phyloP scores from a whole-genome alignment of 352 stramenopile species.

The Phytophthora tentaculata region DNA sequence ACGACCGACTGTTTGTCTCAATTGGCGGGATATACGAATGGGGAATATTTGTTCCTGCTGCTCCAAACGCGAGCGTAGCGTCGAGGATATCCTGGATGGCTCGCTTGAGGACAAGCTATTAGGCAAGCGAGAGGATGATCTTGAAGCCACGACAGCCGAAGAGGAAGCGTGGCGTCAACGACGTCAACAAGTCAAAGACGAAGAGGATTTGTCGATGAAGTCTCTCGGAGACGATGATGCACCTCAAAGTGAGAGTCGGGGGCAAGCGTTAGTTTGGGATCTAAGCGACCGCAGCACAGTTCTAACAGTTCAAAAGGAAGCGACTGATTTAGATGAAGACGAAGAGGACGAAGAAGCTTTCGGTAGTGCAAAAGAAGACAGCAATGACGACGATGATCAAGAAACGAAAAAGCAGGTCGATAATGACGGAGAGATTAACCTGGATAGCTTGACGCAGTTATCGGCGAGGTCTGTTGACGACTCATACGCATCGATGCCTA shows the following conservation, averaged over 20 bases:
- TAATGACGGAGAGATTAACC: constrained; percentile 3
- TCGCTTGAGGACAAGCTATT: constrained; percentile 67
- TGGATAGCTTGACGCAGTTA: constrained; percentile 23
- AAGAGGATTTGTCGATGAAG: constrained; percentile 30
- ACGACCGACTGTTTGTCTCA: background rate
- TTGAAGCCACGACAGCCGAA: constrained; percentile 31
- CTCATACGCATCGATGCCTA: constrained; percentile 38
- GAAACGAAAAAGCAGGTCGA: constrained; percentile 15
- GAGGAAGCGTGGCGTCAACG: constrained; percentile 41
- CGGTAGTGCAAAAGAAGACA: constrained; percentile 32
- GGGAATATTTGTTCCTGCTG: constrained; percentile 45
- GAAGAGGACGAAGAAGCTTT: constrained; percentile 44
- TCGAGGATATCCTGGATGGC: constrained; percentile 45
- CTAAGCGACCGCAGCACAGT: constrained; percentile 33
- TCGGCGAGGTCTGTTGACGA: constrained; percentile 32
- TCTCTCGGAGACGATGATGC: constrained; percentile 16
- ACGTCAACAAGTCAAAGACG: constrained; percentile 33
- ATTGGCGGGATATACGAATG: constrained; percentile 25
- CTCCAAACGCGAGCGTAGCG: constrained; percentile 45
- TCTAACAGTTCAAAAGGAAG: constrained; percentile 22
- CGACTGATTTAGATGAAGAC: constrained; percentile 27
- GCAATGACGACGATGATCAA: constrained; percentile 27
- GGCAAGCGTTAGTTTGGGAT: constrained; percentile 22
- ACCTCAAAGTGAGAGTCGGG: background rate
- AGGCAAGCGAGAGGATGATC: constrained; percentile 33